Evolutionary conservation across 192 early-diverging fungal species (phyloP).

Genomic region (Coemansia sp.): DNA sequence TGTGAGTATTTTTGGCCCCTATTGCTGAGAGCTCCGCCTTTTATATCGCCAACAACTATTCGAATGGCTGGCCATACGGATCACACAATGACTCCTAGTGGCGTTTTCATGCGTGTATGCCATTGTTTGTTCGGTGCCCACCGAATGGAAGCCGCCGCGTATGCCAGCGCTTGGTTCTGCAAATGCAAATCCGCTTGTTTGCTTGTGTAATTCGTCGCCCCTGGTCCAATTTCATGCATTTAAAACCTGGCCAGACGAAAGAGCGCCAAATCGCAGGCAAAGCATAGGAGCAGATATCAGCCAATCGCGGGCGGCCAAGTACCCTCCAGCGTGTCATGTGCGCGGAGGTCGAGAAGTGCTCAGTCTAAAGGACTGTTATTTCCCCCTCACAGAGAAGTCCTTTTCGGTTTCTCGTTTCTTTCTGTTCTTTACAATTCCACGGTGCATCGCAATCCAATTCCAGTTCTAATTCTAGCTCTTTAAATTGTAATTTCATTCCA

Average conservation of each 20-base stretch:
- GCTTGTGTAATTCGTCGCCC: no score
- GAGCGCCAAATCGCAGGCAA: no score
- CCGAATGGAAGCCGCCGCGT: no score
- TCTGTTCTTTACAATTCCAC: not conserved
- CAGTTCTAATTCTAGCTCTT: not conserved
- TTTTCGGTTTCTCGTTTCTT: not conserved
- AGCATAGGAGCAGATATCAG: not conserved
- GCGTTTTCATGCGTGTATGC: not conserved
- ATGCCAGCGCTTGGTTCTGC: no score
- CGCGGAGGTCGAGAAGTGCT: not conserved
- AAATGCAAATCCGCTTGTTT: no score
- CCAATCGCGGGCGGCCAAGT: conserved; percentile 41
- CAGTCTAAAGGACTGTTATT: not conserved
- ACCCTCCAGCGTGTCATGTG: conserved; percentile 3
- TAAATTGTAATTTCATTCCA: not conserved
- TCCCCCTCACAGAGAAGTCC: no score
- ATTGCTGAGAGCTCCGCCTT: not conserved
- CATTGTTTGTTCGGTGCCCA: conserved; percentile 9
- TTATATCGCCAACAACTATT: not conserved
- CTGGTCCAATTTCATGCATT: no score
- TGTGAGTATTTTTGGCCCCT: not conserved
- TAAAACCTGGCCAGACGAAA: no score
- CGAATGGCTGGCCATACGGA: not conserved
- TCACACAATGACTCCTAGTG: not conserved
- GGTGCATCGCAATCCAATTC: no score